Evolutionary conservation across 2,329 filamentous ascomycete genomes (phyloP).

Genomic region (Apiospora phragmitis): DNA sequence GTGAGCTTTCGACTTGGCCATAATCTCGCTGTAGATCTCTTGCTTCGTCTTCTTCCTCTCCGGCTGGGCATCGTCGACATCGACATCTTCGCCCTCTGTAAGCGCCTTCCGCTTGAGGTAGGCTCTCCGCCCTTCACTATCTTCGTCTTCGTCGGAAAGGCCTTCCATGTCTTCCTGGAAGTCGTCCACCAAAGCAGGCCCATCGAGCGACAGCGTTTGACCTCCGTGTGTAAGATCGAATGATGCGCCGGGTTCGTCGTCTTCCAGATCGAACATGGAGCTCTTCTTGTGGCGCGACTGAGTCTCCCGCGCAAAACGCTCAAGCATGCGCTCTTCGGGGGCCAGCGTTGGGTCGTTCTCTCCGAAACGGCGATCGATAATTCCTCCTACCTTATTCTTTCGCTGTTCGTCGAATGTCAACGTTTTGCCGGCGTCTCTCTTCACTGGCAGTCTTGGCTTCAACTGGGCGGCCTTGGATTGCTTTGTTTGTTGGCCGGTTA

Average conservation of each 20-base stretch:
- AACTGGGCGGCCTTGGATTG: slow-evolving; percentile 73
- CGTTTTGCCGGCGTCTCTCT: slow-evolving; percentile 80
- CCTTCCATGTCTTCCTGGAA: slow-evolving; percentile 74
- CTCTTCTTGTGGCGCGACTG: slow-evolving; percentile 74
- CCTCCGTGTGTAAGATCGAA: slow-evolving; percentile 81
- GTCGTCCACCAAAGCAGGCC: slow-evolving; percentile 61
- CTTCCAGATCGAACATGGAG: slow-evolving; percentile 88
- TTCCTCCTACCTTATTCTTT: slow-evolving; percentile 87
- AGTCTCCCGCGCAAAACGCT: slow-evolving; percentile 88
- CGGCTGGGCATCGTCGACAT: slow-evolving; percentile 58
- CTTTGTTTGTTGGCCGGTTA: slow-evolving; percentile 57
- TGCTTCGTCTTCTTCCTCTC: slow-evolving; percentile 92
- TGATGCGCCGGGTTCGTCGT: slow-evolving; percentile 66
- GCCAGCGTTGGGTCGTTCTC: slow-evolving; percentile 95
- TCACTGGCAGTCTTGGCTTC: slow-evolving; percentile 85
- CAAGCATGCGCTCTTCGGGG: slow-evolving; percentile 86
- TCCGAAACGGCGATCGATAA: slow-evolving; percentile 90
- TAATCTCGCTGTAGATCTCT: slow-evolving; percentile 97
- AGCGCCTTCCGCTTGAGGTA: slow-evolving; percentile 57
- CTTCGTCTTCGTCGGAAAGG: slow-evolving; percentile 61
- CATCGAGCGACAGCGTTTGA: slow-evolving; percentile 67
- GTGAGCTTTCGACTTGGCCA: slow-evolving; percentile 93
- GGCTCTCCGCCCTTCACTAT: slow-evolving; percentile 54
- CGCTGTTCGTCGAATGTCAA: slow-evolving; percentile 87
- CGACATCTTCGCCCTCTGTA: slow-evolving; percentile 49